Evolutionary conservation across 192 early-diverging fungal genomes (phyloP).

Genomic region (Mortierella antarctica): DNA sequence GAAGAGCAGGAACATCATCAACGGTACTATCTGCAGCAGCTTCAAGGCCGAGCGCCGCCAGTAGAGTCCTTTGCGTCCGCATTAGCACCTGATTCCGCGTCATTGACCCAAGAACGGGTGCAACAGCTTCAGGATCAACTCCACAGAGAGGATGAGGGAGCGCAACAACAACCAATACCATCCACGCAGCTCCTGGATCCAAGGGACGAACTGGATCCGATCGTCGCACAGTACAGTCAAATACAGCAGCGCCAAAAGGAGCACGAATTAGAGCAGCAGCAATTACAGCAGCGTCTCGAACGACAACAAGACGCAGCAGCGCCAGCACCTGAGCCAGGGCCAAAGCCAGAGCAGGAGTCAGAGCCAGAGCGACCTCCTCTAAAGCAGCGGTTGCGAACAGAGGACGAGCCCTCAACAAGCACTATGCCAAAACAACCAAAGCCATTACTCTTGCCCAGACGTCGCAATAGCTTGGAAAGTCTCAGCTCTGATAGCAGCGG

Average conservation of each 20-base stretch:
- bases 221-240: slow-evolving; percentile 36
- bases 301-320: slow-evolving; percentile 16
- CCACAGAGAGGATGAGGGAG: neutral
- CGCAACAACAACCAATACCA: neutral
- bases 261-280: slow-evolving; percentile 7
- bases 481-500: slow-evolving; percentile 29
- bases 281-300: slow-evolving; percentile 9
- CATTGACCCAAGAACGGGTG: neutral
- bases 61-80: neutral
- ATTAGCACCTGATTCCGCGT: neutral
- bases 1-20: neutral
- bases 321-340: slow-evolving; percentile 7
- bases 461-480: slow-evolving; percentile 46
- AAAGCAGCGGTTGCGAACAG: slow-evolving; percentile 3
- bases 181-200: neutral
- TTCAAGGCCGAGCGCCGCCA: neutral
- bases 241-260: slow-evolving; percentile 22
- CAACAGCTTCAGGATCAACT: neutral
- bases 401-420: neutral
- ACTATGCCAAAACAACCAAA: neutral
- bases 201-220: slow-evolving; percentile 19
- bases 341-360: neutral
- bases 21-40: neutral
- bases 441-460: neutral
- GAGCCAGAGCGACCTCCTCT: slow-evolving; percentile 2